Percentiles rank a stretch among this genome's conserved stretches.
Conservation (phyloP, 768 basidiomycete genomes). For the Mycena chlorophos region DNA sequence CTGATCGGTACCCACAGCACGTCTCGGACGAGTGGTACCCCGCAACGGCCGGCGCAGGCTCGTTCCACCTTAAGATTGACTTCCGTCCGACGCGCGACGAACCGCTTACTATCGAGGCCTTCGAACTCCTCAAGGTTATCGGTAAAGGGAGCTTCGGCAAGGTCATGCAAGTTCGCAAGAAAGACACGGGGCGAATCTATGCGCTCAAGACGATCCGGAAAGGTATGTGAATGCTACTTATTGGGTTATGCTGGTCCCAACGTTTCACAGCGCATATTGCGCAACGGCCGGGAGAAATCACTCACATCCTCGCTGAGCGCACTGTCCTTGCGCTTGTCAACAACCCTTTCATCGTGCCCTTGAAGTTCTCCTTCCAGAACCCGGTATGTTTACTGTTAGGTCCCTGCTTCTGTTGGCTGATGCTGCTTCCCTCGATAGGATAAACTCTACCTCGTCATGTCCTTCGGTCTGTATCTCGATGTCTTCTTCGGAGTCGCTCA, state of each 20-base stretch:
- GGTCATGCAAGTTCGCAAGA: conserved; percentile 99
- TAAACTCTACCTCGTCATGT: conserved; percentile 96
- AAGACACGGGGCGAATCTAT: conserved; percentile 96
- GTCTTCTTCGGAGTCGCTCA: conserved; percentile 1
- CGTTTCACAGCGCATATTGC: conserved; percentile 76
- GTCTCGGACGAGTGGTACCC: conserved; percentile 90
- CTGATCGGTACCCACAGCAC: conserved; percentile 46
- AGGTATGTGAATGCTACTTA: conserved; percentile 7
- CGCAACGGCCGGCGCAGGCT: conserved; percentile 80
- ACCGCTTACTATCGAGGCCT: conserved; percentile 90
- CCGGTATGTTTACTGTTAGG: conserved; percentile 34
- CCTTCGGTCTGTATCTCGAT: conserved; percentile 64
- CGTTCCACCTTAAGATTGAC: conserved; percentile 94
- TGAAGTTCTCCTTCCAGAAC: conserved; percentile 99
- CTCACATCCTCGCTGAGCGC: conserved; percentile 95
- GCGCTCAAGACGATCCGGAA: conserved; percentile 98
- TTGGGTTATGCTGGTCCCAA: background rate
- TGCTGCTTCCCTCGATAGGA: conserved; percentile 40
- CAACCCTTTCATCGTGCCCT: conserved; percentile 97
- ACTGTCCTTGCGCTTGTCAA: conserved; percentile 97
- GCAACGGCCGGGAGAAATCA: conserved; percentile 93
- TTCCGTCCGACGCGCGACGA: conserved; percentile 87
- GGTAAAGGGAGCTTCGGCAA: conserved; percentile 98
- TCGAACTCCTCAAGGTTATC: conserved; percentile 96
- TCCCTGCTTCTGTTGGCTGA: background rate